Evolutionary conservation across 1,284 basidiomycete genomes (phyloP).

Genomic region (Trametes sp.): DNA sequence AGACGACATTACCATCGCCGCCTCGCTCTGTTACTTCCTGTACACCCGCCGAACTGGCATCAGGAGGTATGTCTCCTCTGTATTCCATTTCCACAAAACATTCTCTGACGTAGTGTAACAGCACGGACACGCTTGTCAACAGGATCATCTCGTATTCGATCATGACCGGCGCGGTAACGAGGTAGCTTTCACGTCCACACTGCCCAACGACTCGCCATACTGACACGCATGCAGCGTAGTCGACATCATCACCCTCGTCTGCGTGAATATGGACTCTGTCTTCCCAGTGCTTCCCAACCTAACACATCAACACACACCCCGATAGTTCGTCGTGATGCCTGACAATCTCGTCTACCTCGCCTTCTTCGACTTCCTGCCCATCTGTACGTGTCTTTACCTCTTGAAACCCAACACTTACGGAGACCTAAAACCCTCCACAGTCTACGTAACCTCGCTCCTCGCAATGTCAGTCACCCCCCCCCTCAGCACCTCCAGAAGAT

Average conservation of each 20-base stretch:
- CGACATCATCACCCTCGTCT: neutral
- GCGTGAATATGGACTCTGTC: neutral
- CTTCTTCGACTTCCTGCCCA: neutral
- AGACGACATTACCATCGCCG: slow-evolving; percentile 6
- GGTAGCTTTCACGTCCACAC: neutral
- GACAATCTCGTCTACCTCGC: slow-evolving; percentile 4
- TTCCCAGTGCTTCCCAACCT: neutral
- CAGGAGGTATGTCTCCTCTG: neutral
- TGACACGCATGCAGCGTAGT: neutral
- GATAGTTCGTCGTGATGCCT: slow-evolving; percentile 6
- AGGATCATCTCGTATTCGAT: slow-evolving; percentile 6
- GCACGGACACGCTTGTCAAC: slow-evolving; percentile 5
- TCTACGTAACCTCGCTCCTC: neutral
- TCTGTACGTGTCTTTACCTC: neutral
- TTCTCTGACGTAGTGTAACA: neutral
- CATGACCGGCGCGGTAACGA: slow-evolving; percentile 4
- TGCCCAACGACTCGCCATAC: too few species aligned
- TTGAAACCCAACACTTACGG: neutral
- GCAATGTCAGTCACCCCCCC: neutral
- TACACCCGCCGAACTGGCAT: slow-evolving; percentile 1
- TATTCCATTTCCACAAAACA: neutral
- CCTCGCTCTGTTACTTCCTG: slow-evolving; percentile 1
- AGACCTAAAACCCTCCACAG: neutral
- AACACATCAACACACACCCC: neutral
- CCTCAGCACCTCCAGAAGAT: neutral